Evolutionary conservation across 2,329 filamentous ascomycete species (phyloP), one percentile per base, ranked within the genome.

Genomic region (Colletotrichum karsti): DNA sequence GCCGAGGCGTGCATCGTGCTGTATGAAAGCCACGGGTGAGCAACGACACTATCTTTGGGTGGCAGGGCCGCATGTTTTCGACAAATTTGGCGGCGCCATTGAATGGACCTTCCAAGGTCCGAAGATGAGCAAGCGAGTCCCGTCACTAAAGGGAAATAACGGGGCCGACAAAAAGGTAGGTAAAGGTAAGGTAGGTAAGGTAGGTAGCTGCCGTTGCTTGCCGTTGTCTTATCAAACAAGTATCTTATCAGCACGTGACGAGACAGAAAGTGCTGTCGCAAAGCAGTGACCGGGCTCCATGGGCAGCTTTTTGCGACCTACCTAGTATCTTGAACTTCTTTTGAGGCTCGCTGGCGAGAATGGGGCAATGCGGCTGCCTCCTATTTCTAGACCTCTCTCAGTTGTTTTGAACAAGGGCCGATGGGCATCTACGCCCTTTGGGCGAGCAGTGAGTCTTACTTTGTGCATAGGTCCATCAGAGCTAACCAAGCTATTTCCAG

Each of bases 301-400:
- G 12, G 15, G 15, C 15, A 15, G 26, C 42, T 46, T 62, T 39
- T 53, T 35, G 35, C 9, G n/a, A 44, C 20, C 28, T 54, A 46
- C 26, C 7, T 54, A 30, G 59, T 51, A 57, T 64, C 64, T 63
- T 44, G 30, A 26, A 41, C 46, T 30, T 39, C 22, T n/a, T 13
- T 37, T 35, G 26, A 33, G 12, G 30, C 58, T 42, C 54, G n/a
- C 30, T 58, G 39, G 64, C 42, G 24, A 69, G 67, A 22, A 71
- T 71, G 69, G 69, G 56, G 64, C 59, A 44, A 71, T 71, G 69
- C 67, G 69, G 56, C 60, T 59, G 55, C 51, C 56, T 55, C 56
- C 37, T 35, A 60, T 57, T 42, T 56, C 66, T 18, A 63, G 60
- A 65, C 50, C 55, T 50, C 37, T 58, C 55, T 35, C 50, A 37